Base-by-base conservation (phyloP, 805 yeast genomes). In the Pichia cephalocereana region DNA sequence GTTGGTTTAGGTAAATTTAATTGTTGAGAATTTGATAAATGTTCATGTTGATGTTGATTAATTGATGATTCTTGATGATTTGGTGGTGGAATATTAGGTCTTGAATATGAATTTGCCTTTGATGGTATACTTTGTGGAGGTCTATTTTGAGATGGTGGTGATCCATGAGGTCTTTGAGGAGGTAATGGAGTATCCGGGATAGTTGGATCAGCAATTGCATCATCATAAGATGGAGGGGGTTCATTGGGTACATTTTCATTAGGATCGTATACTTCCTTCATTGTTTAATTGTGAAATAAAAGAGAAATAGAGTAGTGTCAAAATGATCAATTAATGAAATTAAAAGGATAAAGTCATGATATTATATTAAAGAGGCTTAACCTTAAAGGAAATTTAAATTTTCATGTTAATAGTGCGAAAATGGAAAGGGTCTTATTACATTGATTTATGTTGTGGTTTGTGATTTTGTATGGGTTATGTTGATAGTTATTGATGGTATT, bases 191-290 rank as follows among this genome's bases (percentile, higher is more conserved):
- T 55, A 47, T 50, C 61, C 1, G 45, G 37, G 6, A 41, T 27
- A 5, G 51, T 18, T 3, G 58, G 56, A 40, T 49, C 58, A 23
- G 42, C 46, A 40, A 54, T 34, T 3, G 58, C 77, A 39, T 76
- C 79, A 9, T 69, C 69, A 52, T 76, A 76, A 10, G 74, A 63
- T 8, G 82, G 82, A 5, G 77, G 74, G 2, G 68, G 65, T 15
- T 53, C 61, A 9, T 49, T 10, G 2, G 61, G 60, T 1, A 42
- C 32, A n/a, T 47, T 26, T n/a, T 19, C 49, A 28, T 53, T 52
- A 9, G 52, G 47, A 38, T 52, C 57, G 14, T 11, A 49, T 6
- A 51, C 46, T 3, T 54, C 44, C 40, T 49, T 38, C 10, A 45
- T 39, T 30, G 14, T 10, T 12, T 8, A 15, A 15, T 34, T 34